Base-by-base conservation (phyloP, 2,329 filamentous ascomycete genomes). In the Lasiodiplodia theobromae region DNA sequence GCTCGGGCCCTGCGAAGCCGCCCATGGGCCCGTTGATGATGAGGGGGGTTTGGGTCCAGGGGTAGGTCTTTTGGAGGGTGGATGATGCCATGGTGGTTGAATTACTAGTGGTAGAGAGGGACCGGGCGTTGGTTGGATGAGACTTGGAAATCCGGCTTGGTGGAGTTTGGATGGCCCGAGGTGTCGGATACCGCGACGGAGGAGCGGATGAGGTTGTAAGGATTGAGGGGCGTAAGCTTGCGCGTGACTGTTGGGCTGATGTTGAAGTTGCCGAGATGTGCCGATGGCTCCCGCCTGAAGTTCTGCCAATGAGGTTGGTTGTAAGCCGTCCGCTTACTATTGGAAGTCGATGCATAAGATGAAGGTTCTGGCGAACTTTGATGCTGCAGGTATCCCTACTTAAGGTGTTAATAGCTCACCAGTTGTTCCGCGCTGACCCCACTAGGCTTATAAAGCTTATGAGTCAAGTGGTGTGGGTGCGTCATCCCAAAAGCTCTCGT, bases 11-110 rank as follows among this genome's bases (percentile, higher is more conserved):
- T 1, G 63, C 63, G 28, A 47, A 66, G 16, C 63, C 63, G 34
- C 31, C 63, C 63, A 66, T 66, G n/a, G 63, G 63, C 1, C 34
- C 63, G 63, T 66, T 66, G 49, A 47, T 47, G 49, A 66, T 44
- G 21, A 66, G 18, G 1, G 63, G 63, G 5, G 31, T n/a, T 16
- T 31, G 52, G 4, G 63, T 66, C 63, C 63, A 66, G 14, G 63
- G 63, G 34, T 66, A 66, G 14, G 1, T n/a, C 18, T 56, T 37
- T 23, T 66, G 51, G n/a, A 66, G 63, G 10, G 28, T 25, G 34
- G n/a, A 62, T 10, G 40, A 62, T 10, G 40, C 16, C 40, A 44
- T 44, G 16, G 18, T 47, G 1, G 40, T n/a, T n/a, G n/a, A n/a
- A n/a, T n/a, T n/a, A n/a, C n/a, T n/a, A n/a, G 40, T 47, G 40